Conservation (phyloP, 768 basidiomycete genomes). For the Astraeus odoratus region DNA sequence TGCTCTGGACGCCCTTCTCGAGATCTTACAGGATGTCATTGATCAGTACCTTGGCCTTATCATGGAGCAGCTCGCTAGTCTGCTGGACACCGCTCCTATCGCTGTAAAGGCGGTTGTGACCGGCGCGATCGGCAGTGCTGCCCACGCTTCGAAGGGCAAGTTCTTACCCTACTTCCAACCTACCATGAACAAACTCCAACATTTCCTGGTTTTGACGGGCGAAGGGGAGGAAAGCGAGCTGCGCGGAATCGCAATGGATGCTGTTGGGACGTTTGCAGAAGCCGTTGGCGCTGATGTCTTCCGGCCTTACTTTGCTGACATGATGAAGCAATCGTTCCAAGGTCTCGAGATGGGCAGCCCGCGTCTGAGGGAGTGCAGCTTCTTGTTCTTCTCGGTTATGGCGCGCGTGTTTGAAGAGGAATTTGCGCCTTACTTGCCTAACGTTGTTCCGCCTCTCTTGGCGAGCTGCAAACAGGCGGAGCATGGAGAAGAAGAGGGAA, state of each 20-base stretch:
- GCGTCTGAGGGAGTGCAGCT: slow-evolving; percentile 88
- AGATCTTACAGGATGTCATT: slow-evolving; percentile 87
- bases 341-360: slow-evolving; percentile 83
- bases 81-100: slow-evolving; percentile 83
- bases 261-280: slow-evolving; percentile 97
- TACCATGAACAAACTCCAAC: slow-evolving; percentile 81
- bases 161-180: slow-evolving; percentile 94
- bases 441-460: slow-evolving; percentile 81
- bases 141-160: slow-evolving; percentile 86
- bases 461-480: slow-evolving; percentile 79
- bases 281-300: slow-evolving; percentile 92
- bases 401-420: slow-evolving; percentile 94
- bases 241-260: slow-evolving; percentile 96
- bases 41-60: slow-evolving; percentile 88
- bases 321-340: slow-evolving; percentile 94
- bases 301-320: slow-evolving; percentile 90
- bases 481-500: slow-evolving; percentile 51
- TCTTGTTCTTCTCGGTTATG: slow-evolving; percentile 98
- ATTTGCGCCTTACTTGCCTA: slow-evolving; percentile 80
- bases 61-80: slow-evolving; percentile 86
- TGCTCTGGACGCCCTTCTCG: slow-evolving; percentile 92
- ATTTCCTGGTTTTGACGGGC: slow-evolving; percentile 78
- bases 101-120: slow-evolving; percentile 90
- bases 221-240: slow-evolving; percentile 93
- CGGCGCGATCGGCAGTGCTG: slow-evolving; percentile 96